These are phyloP conservation scores for Effrenium voratum DNA, from an alignment of 73 alveolate genomes.

Conservation along the genomic window DNA sequence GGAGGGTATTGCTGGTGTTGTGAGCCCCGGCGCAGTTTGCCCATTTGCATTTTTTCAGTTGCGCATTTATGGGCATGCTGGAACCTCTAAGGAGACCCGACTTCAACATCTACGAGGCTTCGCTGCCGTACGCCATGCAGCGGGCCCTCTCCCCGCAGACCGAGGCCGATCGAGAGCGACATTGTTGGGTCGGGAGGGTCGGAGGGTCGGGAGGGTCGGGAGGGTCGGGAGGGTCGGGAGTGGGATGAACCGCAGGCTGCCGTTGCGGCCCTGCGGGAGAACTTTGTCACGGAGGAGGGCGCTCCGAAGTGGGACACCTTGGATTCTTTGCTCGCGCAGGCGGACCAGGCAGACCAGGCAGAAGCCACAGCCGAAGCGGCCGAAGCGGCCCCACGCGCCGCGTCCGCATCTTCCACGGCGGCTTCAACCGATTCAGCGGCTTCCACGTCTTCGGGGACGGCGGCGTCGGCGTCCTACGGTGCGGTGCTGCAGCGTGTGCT, in stretches of 20 bases:
- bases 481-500: constrained; percentile 50
- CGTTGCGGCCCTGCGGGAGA: constrained; percentile 72
- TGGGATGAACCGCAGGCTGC: constrained; percentile 56
- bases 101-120: constrained; percentile 82
- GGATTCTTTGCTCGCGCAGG: constrained; percentile 16
- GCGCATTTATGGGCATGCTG: neutral
- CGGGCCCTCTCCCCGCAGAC: constrained; percentile 69
- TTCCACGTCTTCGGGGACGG: neutral
- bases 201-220: too few species aligned
- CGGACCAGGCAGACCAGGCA: neutral
- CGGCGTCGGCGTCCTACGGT: neutral
- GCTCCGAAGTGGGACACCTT: constrained; percentile 76
- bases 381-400: neutral
- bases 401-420: neutral
- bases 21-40: constrained; percentile 26
- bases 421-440: neutral
- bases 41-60: neutral
- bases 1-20: constrained; percentile 84
- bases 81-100: constrained; percentile 31
- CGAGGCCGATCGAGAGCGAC: neutral
- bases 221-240: too few species aligned
- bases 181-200: neutral
- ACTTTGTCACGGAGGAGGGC: constrained; percentile 60
- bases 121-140: constrained; percentile 69
- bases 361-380: neutral